A percentile compares a stretch with the other conserved stretches of the same genome.
Evolutionary conservation across 495 filamentous ascomycete species (phyloP).

Genomic region (Lineolata rhizophorae): DNA sequence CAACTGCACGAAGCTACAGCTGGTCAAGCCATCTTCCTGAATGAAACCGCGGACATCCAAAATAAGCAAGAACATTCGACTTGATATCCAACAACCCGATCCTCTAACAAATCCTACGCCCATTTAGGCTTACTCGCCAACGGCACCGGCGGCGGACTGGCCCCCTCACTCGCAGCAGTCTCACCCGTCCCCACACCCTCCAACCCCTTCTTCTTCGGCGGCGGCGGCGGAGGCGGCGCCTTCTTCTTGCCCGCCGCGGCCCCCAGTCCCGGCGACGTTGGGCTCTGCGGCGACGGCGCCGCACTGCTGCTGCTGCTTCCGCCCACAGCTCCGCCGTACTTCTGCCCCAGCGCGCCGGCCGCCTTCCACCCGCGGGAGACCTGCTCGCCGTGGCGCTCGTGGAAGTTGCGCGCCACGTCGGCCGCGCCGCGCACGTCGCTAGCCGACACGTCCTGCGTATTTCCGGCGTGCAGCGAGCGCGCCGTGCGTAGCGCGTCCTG

Average conservation of each 20-base stretch:
- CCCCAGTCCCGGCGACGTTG: no score
- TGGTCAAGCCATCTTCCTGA: no score
- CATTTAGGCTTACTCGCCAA: no score
- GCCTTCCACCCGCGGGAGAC: slow-evolving; percentile 21
- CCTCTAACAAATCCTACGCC: no score
- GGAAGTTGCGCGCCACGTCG: background rate
- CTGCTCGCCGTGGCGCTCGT: slow-evolving; percentile 51
- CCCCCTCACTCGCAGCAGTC: no score
- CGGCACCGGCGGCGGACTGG: no score
- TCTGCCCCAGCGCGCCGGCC: background rate
- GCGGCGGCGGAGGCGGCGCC: slow-evolving; percentile 45
- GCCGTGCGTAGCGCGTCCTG: slow-evolving; percentile 37
- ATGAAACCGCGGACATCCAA: no score
- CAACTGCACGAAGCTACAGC: no score
- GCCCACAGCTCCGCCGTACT: slow-evolving; percentile 18
- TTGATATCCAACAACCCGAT: no score
- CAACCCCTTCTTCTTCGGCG: slow-evolving; percentile 35
- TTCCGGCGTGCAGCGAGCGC: slow-evolving; percentile 28
- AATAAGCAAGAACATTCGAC: no score
- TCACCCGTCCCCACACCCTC: slow-evolving; percentile 12
- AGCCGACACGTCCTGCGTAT: slow-evolving; percentile 26
- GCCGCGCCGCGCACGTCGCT: background rate
- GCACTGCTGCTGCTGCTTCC: slow-evolving; percentile 9
- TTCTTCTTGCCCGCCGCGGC: slow-evolving; percentile 18
- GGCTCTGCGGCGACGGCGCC: no score